Evolutionary conservation across 2,329 filamentous ascomycete genomes (phyloP).

Genomic region (Penicillium sp.): DNA sequence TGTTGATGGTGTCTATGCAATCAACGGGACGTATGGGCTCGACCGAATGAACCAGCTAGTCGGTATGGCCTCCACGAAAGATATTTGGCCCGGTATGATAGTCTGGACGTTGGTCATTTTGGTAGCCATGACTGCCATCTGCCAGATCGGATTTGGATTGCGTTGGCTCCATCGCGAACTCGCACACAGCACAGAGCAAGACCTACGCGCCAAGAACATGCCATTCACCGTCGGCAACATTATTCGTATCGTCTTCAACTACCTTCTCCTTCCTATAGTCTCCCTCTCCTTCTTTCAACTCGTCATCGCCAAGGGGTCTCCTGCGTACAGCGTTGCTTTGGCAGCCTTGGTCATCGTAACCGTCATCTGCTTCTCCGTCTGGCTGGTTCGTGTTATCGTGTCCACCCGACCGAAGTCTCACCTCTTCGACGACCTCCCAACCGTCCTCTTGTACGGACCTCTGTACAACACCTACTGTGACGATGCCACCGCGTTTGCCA

Average conservation of each 20-base stretch:
- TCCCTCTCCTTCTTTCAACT: slow-evolving; percentile 90
- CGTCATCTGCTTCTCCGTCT: slow-evolving; percentile 74
- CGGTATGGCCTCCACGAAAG: slow-evolving; percentile 75
- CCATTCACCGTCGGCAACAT: slow-evolving; percentile 82
- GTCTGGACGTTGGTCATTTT: slow-evolving; percentile 86
- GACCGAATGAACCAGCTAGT: slow-evolving; percentile 79
- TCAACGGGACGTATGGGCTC: slow-evolving; percentile 78
- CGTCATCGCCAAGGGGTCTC: slow-evolving; percentile 72
- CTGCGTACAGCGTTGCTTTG: slow-evolving; percentile 72
- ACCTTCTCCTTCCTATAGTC: slow-evolving; percentile 85
- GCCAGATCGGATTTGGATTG: slow-evolving; percentile 75
- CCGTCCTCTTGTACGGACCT: slow-evolving; percentile 86
- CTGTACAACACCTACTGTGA: slow-evolving; percentile 98
- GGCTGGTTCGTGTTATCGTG: slow-evolving; percentile 81
- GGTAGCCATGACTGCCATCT: slow-evolving; percentile 68
- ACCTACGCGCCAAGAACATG: slow-evolving; percentile 87
- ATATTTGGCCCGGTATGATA: slow-evolving; percentile 94
- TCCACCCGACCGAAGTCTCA: slow-evolving; percentile 81
- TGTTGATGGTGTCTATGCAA: slow-evolving; percentile 84
- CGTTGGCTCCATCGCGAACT: slow-evolving; percentile 78
- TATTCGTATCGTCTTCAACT: slow-evolving; percentile 89
- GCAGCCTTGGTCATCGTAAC: slow-evolving; percentile 76
- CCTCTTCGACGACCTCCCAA: slow-evolving; percentile 91
- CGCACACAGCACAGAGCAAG: slow-evolving; percentile 77
- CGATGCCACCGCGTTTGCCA: slow-evolving; percentile 85